phyloP scores from a whole-genome alignment of 2,329 filamentous ascomycete genomes.

The Xylariaceae sp. region DNA sequence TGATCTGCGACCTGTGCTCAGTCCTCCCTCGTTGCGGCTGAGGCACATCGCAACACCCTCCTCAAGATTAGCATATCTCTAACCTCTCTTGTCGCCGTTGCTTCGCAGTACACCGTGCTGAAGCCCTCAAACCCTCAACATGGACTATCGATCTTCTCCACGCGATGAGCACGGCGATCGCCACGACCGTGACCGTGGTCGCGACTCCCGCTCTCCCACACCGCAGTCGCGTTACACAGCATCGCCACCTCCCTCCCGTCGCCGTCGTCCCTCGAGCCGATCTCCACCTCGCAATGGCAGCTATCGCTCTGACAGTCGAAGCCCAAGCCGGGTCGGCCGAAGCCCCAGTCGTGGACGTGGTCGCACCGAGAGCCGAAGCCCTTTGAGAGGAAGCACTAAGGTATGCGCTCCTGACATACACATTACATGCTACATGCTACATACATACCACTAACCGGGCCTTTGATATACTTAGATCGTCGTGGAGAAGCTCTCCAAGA shows the following conservation, averaged over 20 bases:
- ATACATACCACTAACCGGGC: constrained; percentile 3
- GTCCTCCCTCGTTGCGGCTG: no score
- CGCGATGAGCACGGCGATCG: constrained; percentile 18
- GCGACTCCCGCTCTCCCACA: constrained; percentile 30
- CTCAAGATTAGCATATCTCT: no score
- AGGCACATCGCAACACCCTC: no score
- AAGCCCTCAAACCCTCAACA: constrained; percentile 2
- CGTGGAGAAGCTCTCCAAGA: constrained; percentile 92
- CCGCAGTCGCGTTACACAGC: constrained; percentile 37
- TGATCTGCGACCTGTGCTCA: no score
- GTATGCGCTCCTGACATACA: constrained; percentile 10
- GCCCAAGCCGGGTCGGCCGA: constrained; percentile 21
- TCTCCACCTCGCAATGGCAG: constrained; percentile 35
- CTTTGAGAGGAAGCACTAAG: constrained; percentile 31
- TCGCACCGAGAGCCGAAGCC: constrained; percentile 27
- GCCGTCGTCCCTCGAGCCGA: constrained; percentile 28
- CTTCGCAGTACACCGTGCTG: no score
- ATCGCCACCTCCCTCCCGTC: constrained; percentile 29
- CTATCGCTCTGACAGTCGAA: constrained; percentile 24
- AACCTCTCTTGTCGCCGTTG: no score
- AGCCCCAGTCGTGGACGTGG: constrained; percentile 24
- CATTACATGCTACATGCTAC: not conserved
- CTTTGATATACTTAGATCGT: constrained; percentile 62
- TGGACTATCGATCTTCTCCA: constrained; percentile 32
- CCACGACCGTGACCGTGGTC: no score